Conservation (phyloP, 2,329 filamentous ascomycete genomes). For the Aspergillus glaucus region DNA sequence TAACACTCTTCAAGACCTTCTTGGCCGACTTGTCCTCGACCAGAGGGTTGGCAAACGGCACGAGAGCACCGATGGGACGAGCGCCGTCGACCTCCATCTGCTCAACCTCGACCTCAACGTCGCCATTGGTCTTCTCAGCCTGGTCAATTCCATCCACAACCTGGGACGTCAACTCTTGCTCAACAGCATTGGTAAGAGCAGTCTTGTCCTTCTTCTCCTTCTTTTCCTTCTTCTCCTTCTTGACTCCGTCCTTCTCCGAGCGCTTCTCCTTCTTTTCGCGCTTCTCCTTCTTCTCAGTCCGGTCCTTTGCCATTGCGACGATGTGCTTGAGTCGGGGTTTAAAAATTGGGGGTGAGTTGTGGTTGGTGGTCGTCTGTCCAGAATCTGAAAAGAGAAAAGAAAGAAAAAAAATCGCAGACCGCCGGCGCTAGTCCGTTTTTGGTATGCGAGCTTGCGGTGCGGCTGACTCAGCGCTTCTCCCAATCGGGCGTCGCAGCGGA, state of each 20-base stretch:
- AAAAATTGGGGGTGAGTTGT: constrained; percentile 9
- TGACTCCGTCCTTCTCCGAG: constrained; percentile 42
- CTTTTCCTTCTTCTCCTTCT: constrained; percentile 28
- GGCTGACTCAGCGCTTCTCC: constrained; percentile 18
- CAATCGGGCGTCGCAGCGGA: constrained; percentile 9
- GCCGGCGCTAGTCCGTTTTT: constrained; percentile 27
- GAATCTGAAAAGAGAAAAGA: constrained; percentile 11
- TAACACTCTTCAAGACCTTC: constrained; percentile 48
- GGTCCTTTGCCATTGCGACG: constrained; percentile 41
- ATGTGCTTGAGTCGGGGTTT: constrained; percentile 8
- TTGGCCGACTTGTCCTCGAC: constrained; percentile 47
- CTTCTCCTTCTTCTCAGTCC: constrained; percentile 43
- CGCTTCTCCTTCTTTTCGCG: constrained; percentile 41
- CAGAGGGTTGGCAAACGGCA: constrained; percentile 46
- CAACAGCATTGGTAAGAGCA: constrained; percentile 32
- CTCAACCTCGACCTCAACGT: constrained; percentile 18
- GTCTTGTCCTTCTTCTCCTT: constrained; percentile 40
- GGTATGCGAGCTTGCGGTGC: constrained; percentile 14
- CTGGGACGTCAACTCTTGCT: constrained; percentile 34
- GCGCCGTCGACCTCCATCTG: constrained; percentile 18
- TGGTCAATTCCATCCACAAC: constrained; percentile 31
- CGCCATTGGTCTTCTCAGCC: constrained; percentile 19
- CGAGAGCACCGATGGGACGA: constrained; percentile 40
- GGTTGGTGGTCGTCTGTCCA: neutral
- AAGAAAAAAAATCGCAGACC: constrained; percentile 28